Evolutionary conservation across 164 flowering plant genomes (phyloP).

Genomic region (Vitis riparia): DNA sequence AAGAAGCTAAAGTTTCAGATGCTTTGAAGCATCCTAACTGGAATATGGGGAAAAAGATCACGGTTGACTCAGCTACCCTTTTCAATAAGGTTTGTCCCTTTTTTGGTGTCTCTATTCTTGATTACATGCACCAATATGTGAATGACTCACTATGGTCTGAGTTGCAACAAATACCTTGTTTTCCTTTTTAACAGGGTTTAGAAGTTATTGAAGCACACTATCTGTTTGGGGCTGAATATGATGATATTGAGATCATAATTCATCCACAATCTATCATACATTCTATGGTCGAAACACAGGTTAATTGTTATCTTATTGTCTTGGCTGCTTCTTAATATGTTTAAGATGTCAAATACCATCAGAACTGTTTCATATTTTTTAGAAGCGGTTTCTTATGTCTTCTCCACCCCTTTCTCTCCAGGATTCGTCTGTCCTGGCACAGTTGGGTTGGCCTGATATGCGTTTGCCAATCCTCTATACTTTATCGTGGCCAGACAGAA

Average conservation of each 20-base stretch:
- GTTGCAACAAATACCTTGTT: neutral
- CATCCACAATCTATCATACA: constrained; percentile 98
- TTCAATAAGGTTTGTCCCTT: constrained; percentile 72
- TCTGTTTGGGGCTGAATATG: constrained; percentile 91
- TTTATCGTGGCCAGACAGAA: constrained; percentile 93
- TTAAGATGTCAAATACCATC: neutral
- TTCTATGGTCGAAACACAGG: constrained; percentile 99
- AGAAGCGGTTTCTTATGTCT: neutral
- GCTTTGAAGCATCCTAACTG: constrained; percentile 99
- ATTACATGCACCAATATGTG: neutral
- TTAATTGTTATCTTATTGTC: constrained; percentile 17
- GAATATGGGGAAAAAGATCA: constrained; percentile 97
- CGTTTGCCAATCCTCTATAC: constrained; percentile 97
- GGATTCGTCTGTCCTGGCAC: constrained; percentile 96
- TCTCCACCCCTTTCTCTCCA: constrained; percentile 23
- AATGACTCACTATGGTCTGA: neutral
- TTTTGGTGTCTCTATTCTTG: neutral
- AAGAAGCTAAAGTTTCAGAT: constrained; percentile 93
- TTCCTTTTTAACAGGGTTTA: constrained; percentile 62
- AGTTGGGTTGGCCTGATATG: constrained; percentile 99
- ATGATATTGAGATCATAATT: constrained; percentile 87
- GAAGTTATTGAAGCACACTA: constrained; percentile 99
- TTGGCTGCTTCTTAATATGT: constrained; percentile 2
- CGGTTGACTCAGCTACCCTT: constrained; percentile 99
- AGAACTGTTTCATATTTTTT: neutral